Conservation (phyloP, 2,329 filamentous ascomycete genomes). For the Fusarium pininemorale region DNA sequence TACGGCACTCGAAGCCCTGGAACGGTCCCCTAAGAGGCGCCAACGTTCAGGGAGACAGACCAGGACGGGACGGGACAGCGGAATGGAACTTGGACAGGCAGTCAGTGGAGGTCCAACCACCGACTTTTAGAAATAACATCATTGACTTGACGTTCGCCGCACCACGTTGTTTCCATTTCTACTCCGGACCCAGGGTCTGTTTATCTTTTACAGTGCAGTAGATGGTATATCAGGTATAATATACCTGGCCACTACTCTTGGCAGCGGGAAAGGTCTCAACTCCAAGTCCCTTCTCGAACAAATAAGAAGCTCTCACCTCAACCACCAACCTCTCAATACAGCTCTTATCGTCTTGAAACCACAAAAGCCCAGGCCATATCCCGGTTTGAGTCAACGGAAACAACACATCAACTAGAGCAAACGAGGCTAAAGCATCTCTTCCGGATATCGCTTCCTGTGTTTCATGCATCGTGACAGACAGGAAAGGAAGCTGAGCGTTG, state of each 20-base stretch:
- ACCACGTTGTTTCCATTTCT: conserved; percentile 2
- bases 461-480: conserved; percentile 11
- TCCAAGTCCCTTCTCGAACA: neutral
- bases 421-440: neutral
- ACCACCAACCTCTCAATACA: conserved; percentile 2
- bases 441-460: conserved; percentile 18
- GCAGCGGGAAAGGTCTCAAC: neutral
- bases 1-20: conserved; percentile 25
- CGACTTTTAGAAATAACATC: conserved; percentile 18
- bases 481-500: conserved; percentile 15
- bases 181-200: neutral
- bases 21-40: conserved; percentile 21
- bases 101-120: conserved; percentile 20
- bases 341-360: conserved; percentile 7
- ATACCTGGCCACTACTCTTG: neutral
- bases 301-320: neutral
- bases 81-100: neutral
- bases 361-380: conserved; percentile 33
- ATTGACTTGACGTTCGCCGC: neutral
- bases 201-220: neutral
- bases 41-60: conserved; percentile 15
- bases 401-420: conserved; percentile 11
- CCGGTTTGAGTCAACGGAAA: conserved; percentile 27
- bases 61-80: neutral
- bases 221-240: neutral